Conservation (phyloP, 2,329 filamentous ascomycete species). For the Talaromyces sp. region DNA sequence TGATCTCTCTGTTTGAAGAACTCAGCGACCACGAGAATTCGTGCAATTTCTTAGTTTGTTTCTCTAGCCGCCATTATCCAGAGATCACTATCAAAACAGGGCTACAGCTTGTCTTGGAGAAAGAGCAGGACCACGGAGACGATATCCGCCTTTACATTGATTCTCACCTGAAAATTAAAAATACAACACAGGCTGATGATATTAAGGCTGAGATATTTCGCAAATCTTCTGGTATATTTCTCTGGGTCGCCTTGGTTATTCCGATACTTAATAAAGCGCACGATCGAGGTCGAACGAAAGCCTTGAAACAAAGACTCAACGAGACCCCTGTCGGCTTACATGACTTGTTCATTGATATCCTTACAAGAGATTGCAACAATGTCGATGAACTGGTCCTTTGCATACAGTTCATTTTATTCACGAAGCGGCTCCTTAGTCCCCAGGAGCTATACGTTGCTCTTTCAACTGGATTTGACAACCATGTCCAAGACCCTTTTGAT, state of each 20-base stretch:
- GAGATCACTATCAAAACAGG: constrained; percentile 32
- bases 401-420: neutral
- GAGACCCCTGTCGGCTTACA: constrained; percentile 44
- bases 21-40: neutral
- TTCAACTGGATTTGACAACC: neutral
- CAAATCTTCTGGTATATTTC: constrained; percentile 44
- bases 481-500: neutral
- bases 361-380: constrained; percentile 47
- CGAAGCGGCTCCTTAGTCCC: neutral
- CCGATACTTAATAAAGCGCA: constrained; percentile 44
- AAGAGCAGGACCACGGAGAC: constrained; percentile 31
- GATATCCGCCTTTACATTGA: constrained; percentile 37
- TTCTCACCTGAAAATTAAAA: constrained; percentile 24
- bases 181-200: neutral
- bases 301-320: constrained; percentile 25
- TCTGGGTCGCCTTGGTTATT: constrained; percentile 46
- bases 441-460: neutral
- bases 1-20: constrained; percentile 24
- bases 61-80: constrained; percentile 45
- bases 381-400: constrained; percentile 19
- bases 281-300: constrained; percentile 24
- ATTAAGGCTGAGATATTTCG: constrained; percentile 26
- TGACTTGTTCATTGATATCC: constrained; percentile 52
- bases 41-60: constrained; percentile 33
- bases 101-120: constrained; percentile 33